A percentile compares a stretch with the other conserved stretches of the same genome.
phyloP scores from a whole-genome alignment of 2,329 filamentous ascomycete species.

The Alternaria hordeiaustralica region DNA sequence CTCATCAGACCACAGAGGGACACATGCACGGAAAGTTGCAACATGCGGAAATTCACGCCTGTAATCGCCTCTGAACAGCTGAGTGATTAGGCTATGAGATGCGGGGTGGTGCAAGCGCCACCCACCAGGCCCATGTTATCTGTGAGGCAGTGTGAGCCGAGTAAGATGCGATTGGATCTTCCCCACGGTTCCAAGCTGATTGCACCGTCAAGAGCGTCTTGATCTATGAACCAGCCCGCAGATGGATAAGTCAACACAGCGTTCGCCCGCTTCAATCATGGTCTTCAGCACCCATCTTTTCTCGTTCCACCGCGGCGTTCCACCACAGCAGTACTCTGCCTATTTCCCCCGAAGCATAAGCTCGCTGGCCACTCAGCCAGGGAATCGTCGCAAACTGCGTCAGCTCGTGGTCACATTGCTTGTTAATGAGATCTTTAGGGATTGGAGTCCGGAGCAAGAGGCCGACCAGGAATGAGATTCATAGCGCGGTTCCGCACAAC shows the following conservation, averaged over 20 bases:
- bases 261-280: neutral
- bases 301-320: neutral
- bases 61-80: neutral
- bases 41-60: neutral
- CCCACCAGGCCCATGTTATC: neutral
- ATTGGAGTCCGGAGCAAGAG: slow-evolving; percentile 55
- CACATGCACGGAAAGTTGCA: neutral
- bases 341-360: neutral
- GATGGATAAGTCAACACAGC: slow-evolving; percentile 2
- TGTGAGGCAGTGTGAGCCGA: neutral
- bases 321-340: neutral
- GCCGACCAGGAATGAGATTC: slow-evolving; percentile 59
- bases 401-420: neutral
- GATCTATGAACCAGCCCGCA: neutral
- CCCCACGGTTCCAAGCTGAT: neutral
- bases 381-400: neutral
- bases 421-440: neutral
- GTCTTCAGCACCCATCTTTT: neutral
- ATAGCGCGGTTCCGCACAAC: slow-evolving; percentile 54
- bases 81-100: slow-evolving; percentile 1
- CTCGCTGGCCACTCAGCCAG: neutral
- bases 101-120: slow-evolving; percentile 5
- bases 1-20: neutral
- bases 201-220: neutral
- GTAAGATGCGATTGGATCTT: neutral